phyloP scores from a whole-genome alignment of 1,284 basidiomycete genomes.

The Uromyces viciae-fabae region DNA sequence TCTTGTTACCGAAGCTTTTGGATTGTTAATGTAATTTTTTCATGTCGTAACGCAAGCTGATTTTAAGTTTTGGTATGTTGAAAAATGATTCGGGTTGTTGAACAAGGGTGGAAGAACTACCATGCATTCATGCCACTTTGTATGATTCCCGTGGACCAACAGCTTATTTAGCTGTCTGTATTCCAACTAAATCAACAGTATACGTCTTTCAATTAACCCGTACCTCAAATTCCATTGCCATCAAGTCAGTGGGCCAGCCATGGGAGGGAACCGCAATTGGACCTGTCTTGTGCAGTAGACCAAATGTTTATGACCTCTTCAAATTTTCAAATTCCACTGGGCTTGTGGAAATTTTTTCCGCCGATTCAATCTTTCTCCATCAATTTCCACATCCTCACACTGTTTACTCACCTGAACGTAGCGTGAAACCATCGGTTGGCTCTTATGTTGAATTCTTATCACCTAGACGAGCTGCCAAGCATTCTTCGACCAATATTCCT shows the following conservation, averaged over 20 bases:
- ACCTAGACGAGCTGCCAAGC: background rate
- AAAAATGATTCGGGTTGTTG: background rate
- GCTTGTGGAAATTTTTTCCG: slow-evolving; percentile 35
- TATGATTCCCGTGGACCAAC: slow-evolving; percentile 29
- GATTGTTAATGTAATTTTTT: no score
- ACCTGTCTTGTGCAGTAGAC: slow-evolving; percentile 65
- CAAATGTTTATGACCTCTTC: slow-evolving; percentile 66
- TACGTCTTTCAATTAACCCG: slow-evolving; percentile 32
- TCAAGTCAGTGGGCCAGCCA: slow-evolving; percentile 47
- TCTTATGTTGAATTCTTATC: slow-evolving; percentile 33
- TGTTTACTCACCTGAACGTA: slow-evolving; percentile 13
- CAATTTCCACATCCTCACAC: slow-evolving; percentile 24
- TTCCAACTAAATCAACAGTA: slow-evolving; percentile 32
- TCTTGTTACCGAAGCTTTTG: no score
- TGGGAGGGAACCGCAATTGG: slow-evolving; percentile 61
- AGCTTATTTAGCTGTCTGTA: slow-evolving; percentile 35
- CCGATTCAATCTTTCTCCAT: slow-evolving; percentile 32
- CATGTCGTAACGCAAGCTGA: no score
- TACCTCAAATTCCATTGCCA: slow-evolving; percentile 13
- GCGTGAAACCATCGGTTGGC: slow-evolving; percentile 11
- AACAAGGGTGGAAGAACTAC: slow-evolving; percentile 42
- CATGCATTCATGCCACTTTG: slow-evolving; percentile 35
- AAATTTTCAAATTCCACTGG: slow-evolving; percentile 42
- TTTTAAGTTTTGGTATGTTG: background rate
- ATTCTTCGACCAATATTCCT: background rate